Percentiles rank a stretch among this genome's conserved stretches.
Evolutionary conservation across 164 flowering plant genomes (phyloP).

Genomic region (Platanus orientalis): DNA sequence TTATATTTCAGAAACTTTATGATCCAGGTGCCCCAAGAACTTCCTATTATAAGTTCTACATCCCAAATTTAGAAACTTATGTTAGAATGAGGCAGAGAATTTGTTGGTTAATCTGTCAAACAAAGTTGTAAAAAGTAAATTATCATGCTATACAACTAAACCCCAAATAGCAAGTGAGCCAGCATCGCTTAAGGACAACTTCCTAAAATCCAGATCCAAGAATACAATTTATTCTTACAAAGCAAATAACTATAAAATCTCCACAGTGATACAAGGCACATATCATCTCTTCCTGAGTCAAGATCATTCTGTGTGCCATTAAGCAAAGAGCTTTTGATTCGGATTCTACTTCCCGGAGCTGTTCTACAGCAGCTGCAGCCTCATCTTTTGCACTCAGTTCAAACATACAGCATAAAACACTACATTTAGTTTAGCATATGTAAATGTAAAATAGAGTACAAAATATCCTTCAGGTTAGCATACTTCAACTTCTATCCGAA

Average conservation of each 20-base stretch:
- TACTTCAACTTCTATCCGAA: conserved; percentile 55
- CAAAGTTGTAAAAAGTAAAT: too few species aligned
- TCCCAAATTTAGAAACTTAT: too few species aligned
- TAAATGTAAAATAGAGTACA: background rate
- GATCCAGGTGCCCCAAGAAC: too few species aligned
- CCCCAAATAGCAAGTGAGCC: conserved; percentile 99
- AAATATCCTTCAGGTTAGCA: conserved; percentile 4
- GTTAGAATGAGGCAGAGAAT: too few species aligned
- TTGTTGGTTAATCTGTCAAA: too few species aligned
- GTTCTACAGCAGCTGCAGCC: conserved; percentile 51
- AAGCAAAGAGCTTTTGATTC: conserved; percentile 81
- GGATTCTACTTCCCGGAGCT: conserved; percentile 77
- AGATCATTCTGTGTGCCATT: conserved; percentile 90
- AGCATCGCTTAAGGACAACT: conserved; percentile 97
- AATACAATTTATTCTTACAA: conserved; percentile 8
- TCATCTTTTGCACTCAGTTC: conserved; percentile 66
- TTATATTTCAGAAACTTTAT: too few species aligned
- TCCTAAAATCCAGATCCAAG: conserved; percentile 53
- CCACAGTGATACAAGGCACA: conserved; percentile 9
- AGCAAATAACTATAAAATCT: background rate
- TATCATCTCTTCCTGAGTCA: conserved; percentile 97
- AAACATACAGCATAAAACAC: conserved; percentile 11
- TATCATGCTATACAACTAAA: conserved; percentile 89
- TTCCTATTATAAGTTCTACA: too few species aligned
- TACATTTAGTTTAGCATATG: conserved; percentile 1